Percentiles rank a stretch among this genome's conserved stretches.
phyloP scores from a whole-genome alignment of 2,329 filamentous ascomycete genomes.

The Talaromyces sp. region DNA sequence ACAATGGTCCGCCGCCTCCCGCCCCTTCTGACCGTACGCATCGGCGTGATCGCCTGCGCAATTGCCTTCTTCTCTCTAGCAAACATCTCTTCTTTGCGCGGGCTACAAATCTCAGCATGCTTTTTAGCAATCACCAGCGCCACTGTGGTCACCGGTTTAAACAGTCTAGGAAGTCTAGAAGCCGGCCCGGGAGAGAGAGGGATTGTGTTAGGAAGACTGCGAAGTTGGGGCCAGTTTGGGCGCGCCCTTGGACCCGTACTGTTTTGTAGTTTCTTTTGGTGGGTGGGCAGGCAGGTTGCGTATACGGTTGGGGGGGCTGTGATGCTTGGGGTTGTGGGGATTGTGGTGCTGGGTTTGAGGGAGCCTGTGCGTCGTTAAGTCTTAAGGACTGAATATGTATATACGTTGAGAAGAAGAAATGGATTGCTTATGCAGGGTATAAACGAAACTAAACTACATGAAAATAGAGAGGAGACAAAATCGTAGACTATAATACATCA shows the following conservation, averaged over 20 bases:
- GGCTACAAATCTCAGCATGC: constrained; percentile 78
- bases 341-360: constrained; percentile 72
- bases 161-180: constrained; percentile 88
- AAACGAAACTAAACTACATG: too few relatives aligned
- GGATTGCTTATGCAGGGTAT: constrained; percentile 9
- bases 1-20: constrained; percentile 83
- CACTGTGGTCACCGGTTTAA: constrained; percentile 90
- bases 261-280: constrained; percentile 97
- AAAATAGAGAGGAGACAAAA: background rate
- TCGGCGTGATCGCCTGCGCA: constrained; percentile 75
- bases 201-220: constrained; percentile 78
- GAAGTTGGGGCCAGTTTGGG: constrained; percentile 80
- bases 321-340: constrained; percentile 69
- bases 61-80: constrained; percentile 77
- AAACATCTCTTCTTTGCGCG: constrained; percentile 63
- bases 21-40: constrained; percentile 74
- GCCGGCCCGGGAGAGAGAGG: constrained; percentile 77
- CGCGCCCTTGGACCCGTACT: constrained; percentile 81
- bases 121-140: constrained; percentile 86
- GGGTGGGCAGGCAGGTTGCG: constrained; percentile 84
- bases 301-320: constrained; percentile 78
- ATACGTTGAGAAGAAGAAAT: background rate
- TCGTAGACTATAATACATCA: background rate
- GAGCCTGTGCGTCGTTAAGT: constrained; percentile 4
- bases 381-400: background rate